These are phyloP conservation scores for Ganoderma boninense DNA, from an alignment of 1,284 basidiomycete species.

Conservation along the genomic window DNA sequence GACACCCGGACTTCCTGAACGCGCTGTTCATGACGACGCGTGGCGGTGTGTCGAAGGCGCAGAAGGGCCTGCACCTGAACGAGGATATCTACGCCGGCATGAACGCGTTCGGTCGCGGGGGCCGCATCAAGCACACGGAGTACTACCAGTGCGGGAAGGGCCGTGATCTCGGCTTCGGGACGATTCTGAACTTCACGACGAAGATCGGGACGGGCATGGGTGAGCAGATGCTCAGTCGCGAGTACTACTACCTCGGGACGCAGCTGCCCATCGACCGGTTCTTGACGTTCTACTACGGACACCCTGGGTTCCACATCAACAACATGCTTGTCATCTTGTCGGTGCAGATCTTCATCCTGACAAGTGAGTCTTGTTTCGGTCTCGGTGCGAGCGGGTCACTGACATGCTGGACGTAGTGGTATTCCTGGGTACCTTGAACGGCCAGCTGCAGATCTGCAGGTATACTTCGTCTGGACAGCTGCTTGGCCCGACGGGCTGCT, in stretches of 20 bases:
- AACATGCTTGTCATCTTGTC: slow-evolving; percentile 98
- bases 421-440: slow-evolving; percentile 91
- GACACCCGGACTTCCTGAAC: slow-evolving; percentile 99
- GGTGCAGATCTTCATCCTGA: slow-evolving; percentile 91
- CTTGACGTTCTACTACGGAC: slow-evolving; percentile 99
- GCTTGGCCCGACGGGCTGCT: slow-evolving; percentile 85
- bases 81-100: slow-evolving; percentile 99
- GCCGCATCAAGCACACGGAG: slow-evolving; percentile 98
- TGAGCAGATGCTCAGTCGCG: slow-evolving; percentile 98
- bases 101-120: slow-evolving; percentile 97
- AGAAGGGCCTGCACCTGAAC: slow-evolving; percentile 98
- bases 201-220: slow-evolving; percentile 99
- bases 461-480: slow-evolving; percentile 79
- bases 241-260: slow-evolving; percentile 99
- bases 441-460: slow-evolving; percentile 79
- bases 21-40: slow-evolving; percentile 98
- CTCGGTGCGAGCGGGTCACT: slow-evolving; percentile 11
- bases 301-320: slow-evolving; percentile 99
- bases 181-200: slow-evolving; percentile 99
- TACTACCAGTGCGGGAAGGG: slow-evolving; percentile 99
- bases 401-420: slow-evolving; percentile 64
- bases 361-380: slow-evolving; percentile 59
- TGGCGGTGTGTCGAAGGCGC: slow-evolving; percentile 98
- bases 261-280: slow-evolving; percentile 98
- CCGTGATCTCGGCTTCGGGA: slow-evolving; percentile 98